Evolutionary conservation across 345 rosid species (phyloP), one percentile per base, ranked within the genome.

Genomic region (Raphanus sativus): DNA sequence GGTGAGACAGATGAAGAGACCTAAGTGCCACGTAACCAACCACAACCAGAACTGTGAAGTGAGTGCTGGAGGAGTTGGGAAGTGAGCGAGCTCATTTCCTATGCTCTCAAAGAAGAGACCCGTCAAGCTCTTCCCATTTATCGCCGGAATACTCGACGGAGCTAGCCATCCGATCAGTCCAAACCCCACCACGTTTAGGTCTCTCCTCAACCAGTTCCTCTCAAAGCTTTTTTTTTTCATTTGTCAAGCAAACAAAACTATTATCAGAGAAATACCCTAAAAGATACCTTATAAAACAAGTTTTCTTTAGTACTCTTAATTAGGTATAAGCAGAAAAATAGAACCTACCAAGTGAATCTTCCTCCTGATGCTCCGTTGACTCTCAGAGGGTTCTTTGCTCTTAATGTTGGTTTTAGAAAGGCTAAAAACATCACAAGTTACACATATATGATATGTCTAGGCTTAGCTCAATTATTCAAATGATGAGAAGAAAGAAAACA

Each of bases 101-200:
- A 95, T 92, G 85, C 98, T 95, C 15, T 92, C 94, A 24, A 95
- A 89, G 88, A 95, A 95, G 75, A 95, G 97, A 8, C 97, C 90
- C 0, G 96, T 86, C 83, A 95, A 83, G 82, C 99, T 95, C 86
- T 91, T 95, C 3, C 98, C 98, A n/a, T 85, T 16, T 50, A 92
- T 95, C 2, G 83, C 90, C 12, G 99, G 99, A 5, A 92, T 76
- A 80, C 99, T 92, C 4, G 98, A 92, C 2, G 98, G 98, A 6
- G 94, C 98, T 21, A 92, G 0, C 98, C 98, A 94, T 36, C 98
- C 98, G 32, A 94, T 86, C 74, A 95, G 73, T 32, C 97, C 98
- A 61, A 95, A 92, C 7, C 97, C 98, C 0, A 95, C 84, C 88
- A 92, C 97, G 70, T 84, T 92, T 45, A 86, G 67, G 58, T 94